These are phyloP conservation scores for Komagataella ulmi DNA, from an alignment of 805 yeast genomes.

Conservation along the genomic window DNA sequence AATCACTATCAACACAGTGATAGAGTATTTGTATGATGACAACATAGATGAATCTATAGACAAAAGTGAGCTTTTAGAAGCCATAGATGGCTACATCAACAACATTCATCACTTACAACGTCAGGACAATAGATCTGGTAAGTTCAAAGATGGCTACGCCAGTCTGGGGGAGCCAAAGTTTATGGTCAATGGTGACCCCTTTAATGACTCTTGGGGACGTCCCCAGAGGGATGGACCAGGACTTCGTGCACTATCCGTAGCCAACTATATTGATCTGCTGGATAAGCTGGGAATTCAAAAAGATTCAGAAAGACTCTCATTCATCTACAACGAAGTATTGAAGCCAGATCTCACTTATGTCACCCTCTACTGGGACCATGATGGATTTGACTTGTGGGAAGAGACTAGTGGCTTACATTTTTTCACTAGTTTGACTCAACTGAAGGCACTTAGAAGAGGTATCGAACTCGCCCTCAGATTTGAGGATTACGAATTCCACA, in stretches of 20 bases:
- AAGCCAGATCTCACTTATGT: slow-evolving; percentile 63
- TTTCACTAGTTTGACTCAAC: slow-evolving; percentile 66
- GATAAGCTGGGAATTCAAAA: slow-evolving; percentile 16
- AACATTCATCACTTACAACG: slow-evolving; percentile 52
- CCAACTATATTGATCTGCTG: slow-evolving; percentile 37
- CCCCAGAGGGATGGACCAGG: slow-evolving; percentile 97
- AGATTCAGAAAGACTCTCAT: neutral
- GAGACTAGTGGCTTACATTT: slow-evolving; percentile 67
- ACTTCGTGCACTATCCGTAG: slow-evolving; percentile 53
- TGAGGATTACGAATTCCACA: slow-evolving; percentile 13
- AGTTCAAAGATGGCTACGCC: slow-evolving; percentile 25
- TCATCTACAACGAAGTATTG: slow-evolving; percentile 36
- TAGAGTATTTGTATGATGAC: slow-evolving; percentile 37
- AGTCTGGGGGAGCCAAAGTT: slow-evolving; percentile 92
- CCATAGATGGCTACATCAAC: slow-evolving; percentile 48
- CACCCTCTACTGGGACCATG: slow-evolving; percentile 41
- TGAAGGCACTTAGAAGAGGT: slow-evolving; percentile 55
- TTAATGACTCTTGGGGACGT: slow-evolving; percentile 71
- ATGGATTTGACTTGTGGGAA: slow-evolving; percentile 90
- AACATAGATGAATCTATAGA: slow-evolving; percentile 11
- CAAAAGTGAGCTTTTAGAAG: slow-evolving; percentile 6
- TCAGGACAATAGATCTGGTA: slow-evolving; percentile 56
- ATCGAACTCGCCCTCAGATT: slow-evolving; percentile 21
- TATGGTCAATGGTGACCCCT: slow-evolving; percentile 49
- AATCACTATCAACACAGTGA: slow-evolving; percentile 54